Base-by-base conservation (phyloP, 148 eudicot species). In the Nepenthes gracilis region DNA sequence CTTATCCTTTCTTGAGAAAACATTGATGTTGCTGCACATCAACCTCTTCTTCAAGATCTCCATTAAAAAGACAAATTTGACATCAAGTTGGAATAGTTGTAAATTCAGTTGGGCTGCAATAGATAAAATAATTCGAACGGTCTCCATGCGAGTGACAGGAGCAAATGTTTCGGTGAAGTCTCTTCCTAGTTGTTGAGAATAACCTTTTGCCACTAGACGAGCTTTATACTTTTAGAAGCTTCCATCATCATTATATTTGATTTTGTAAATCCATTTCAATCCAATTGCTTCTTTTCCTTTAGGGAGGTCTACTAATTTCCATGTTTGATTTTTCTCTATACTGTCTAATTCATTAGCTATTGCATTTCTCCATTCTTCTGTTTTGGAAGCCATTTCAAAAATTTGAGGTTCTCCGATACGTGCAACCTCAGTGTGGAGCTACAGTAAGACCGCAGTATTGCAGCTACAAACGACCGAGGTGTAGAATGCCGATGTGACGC, bases 51-150 rank as follows among this genome's bases (percentile, higher is more conserved):
- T 61, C 10, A 1, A 55, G 45, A 1, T 69, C 61, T 0, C 72
- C 62, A 69, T 62, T 14, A 62, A 35, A 33, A 62, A 62, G 1
- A 59, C 67, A 2, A 48, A 69, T 14, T 69, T 69, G 9, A 69
- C 72, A 36, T 69, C 72, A 3, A 62, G 37, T 10, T 69, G 67
- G 11, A 37, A 56, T 14, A 69, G 34, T 4, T 33, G 11, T 61
- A 65, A 69, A 1, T 2, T n/a, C 5, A 6, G 9, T 57, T 57
- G 32, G 8, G 60, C 60, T 6, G n/a, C 60, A 5, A 57, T 5
- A 2, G 60, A 9, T 2, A 57, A 6, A 9, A 57, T 12, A 10
- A 57, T 34, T 35, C 60, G 10, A 5, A 57, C 12, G 5, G 60
- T 57, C 38, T 57, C 60, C 2, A 34, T 12, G n/a, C 60, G 12